These are phyloP conservation scores for Pachysolen tannophilus DNA, from an alignment of 805 yeast genomes.

Conservation along the genomic window DNA sequence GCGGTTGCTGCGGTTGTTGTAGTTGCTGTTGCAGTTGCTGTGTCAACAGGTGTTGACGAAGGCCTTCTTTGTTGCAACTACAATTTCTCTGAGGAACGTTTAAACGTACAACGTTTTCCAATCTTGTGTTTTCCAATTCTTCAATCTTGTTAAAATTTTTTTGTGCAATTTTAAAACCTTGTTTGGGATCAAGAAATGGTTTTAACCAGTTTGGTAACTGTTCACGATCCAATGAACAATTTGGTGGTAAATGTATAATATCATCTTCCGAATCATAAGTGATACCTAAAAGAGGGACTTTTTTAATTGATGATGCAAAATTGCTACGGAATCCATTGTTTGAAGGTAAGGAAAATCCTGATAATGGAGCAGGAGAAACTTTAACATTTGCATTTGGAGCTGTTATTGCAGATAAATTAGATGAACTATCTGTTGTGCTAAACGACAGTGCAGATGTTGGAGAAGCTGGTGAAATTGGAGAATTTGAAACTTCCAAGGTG, in stretches of 20 bases:
- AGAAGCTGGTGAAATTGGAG: slow-evolving; percentile 5
- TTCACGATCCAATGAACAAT: slow-evolving; percentile 10
- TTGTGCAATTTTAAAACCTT: slow-evolving; percentile 20
- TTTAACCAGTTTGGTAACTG: slow-evolving; percentile 10
- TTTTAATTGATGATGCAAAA: slow-evolving; percentile 18
- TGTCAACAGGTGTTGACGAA: too few relatives aligned
- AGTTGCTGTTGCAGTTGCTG: too few relatives aligned
- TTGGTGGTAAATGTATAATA: slow-evolving; percentile 1
- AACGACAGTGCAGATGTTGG: slow-evolving; percentile 3
- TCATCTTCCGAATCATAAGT: slow-evolving; percentile 1
- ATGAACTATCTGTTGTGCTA: neutral
- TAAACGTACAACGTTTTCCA: slow-evolving; percentile 21
- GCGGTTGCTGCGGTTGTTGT: too few relatives aligned
- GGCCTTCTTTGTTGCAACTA: too few relatives aligned
- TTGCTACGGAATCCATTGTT: slow-evolving; percentile 25
- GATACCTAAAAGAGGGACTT: too few relatives aligned
- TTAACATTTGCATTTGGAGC: neutral
- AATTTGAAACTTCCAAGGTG: slow-evolving; percentile 3
- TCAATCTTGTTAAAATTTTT: slow-evolving; percentile 30
- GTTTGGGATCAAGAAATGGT: slow-evolving; percentile 9
- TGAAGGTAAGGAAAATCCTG: slow-evolving; percentile 35
- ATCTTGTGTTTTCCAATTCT: slow-evolving; percentile 28
- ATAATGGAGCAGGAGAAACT: slow-evolving; percentile 14
- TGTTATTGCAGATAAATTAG: slow-evolving; percentile 7
- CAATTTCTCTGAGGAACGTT: neutral